phyloP scores from a whole-genome alignment of 2,329 filamentous ascomycete species.

The Scedosporium boydii region DNA sequence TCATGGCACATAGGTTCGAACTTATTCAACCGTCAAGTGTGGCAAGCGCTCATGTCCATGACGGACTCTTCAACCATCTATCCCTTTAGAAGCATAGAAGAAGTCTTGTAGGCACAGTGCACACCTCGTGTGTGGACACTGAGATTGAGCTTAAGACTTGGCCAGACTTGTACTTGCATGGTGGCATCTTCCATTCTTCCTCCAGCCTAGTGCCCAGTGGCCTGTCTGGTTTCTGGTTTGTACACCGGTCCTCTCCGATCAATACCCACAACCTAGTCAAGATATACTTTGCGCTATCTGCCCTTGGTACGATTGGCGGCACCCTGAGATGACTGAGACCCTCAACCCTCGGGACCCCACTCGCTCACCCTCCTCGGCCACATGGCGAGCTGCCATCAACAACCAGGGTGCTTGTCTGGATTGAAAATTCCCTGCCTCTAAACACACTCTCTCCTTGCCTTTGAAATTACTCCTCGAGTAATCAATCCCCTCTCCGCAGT shows the following conservation, averaged over 20 bases:
- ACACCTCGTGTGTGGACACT: neutral
- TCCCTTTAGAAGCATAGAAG: neutral
- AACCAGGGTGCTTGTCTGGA: neutral
- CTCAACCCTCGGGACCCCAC: slow-evolving; percentile 6
- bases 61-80: neutral
- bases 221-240: neutral
- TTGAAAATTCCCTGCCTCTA: slow-evolving; percentile 1
- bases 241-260: neutral
- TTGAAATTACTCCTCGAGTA: neutral
- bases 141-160: neutral
- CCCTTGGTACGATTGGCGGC: neutral
- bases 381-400: slow-evolving; percentile 6
- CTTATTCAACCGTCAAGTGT: too few relatives aligned
- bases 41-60: too few relatives aligned
- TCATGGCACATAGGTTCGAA: neutral
- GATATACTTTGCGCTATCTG: slow-evolving; percentile 1
- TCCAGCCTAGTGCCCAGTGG: neutral
- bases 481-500: neutral
- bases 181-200: neutral
- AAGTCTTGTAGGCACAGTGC: neutral
- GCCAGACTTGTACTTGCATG: neutral
- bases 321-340: neutral
- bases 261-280: neutral
- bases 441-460: neutral
- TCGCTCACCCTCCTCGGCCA: slow-evolving; percentile 5